A percentile compares a stretch with the other conserved stretches of the same genome.
Conservation (phyloP, 768 basidiomycete species). For the Kwoniella sp. region DNA sequence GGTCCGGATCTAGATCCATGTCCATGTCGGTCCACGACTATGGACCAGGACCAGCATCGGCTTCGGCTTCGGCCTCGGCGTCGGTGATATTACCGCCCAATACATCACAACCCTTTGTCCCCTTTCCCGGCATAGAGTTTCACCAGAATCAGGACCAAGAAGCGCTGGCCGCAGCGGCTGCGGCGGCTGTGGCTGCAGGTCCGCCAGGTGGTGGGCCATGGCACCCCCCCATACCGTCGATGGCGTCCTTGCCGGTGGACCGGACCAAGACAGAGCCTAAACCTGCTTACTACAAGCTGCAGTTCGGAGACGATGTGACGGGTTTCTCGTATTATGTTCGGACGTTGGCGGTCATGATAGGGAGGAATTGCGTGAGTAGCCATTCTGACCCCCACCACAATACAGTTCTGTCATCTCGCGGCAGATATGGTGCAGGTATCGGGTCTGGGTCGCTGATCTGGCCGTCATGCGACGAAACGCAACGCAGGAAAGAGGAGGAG, state of each 20-base stretch:
- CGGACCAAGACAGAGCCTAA: constrained; percentile 52
- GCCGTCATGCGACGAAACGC: not conserved
- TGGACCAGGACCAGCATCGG: not conserved
- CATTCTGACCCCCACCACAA: no score
- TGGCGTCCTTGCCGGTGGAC: constrained; percentile 52
- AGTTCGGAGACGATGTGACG: constrained; percentile 53
- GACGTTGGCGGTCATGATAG: constrained; percentile 90
- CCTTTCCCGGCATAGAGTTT: not conserved
- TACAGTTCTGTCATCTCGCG: not conserved
- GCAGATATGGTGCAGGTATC: not conserved
- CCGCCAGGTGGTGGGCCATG: constrained; percentile 25
- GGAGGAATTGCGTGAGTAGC: constrained; percentile 63
- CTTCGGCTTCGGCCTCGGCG: not conserved
- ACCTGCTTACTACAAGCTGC: constrained; percentile 55
- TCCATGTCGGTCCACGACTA: constrained; percentile 1
- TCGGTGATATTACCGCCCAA: not conserved
- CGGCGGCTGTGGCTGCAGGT: not conserved
- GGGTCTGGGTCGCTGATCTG: not conserved
- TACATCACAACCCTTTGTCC: not conserved
- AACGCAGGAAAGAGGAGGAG: constrained; percentile 23
- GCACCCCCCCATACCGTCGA: constrained; percentile 43
- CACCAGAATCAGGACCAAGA: not conserved
- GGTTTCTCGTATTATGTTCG: constrained; percentile 95
- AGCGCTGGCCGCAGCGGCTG: not conserved
- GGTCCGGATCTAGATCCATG: no score